A percentile compares a stretch with the other conserved stretches of the same genome.
These are phyloP conservation scores for Aspergillus fumigatus DNA, from an alignment of 2,329 filamentous ascomycete species.

Conservation along the genomic window DNA sequence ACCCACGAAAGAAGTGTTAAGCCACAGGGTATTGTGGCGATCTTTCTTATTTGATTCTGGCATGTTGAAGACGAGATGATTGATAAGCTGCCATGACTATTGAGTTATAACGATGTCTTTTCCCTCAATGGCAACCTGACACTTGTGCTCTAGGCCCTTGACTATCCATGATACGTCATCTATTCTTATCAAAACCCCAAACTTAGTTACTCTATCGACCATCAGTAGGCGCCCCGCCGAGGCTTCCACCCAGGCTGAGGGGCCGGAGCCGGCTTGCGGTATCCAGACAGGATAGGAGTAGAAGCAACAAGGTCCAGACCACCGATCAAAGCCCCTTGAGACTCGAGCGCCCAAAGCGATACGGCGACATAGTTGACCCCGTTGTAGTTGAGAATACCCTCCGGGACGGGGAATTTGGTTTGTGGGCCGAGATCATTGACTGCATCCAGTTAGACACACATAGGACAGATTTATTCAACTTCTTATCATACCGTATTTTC, in stretches of 20 bases:
- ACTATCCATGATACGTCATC: not conserved
- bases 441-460: not conserved
- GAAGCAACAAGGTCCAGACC: not conserved
- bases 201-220: not conserved
- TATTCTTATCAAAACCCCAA: not conserved
- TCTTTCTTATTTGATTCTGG: not conserved
- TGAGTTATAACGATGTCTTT: not conserved
- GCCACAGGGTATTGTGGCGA: not conserved
- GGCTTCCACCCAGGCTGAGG: not conserved
- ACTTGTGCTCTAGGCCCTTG: not conserved
- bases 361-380: slow-evolving; percentile 67
- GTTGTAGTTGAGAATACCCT: slow-evolving; percentile 67
- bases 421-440: slow-evolving; percentile 70
- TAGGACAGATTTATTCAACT: not conserved
- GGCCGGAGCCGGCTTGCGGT: not conserved
- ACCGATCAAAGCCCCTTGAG: slow-evolving; percentile 2
- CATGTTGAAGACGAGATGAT: not conserved
- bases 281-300: not conserved
- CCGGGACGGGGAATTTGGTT: slow-evolving; percentile 64
- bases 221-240: not conserved
- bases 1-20: slow-evolving; percentile 10
- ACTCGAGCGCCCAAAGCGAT: slow-evolving; percentile 64
- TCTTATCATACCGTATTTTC: slow-evolving; percentile 45
- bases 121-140: not conserved
- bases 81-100: not conserved